Conservation (phyloP, 2,329 filamentous ascomycete genomes). For the Geosmithia putterillii region DNA sequence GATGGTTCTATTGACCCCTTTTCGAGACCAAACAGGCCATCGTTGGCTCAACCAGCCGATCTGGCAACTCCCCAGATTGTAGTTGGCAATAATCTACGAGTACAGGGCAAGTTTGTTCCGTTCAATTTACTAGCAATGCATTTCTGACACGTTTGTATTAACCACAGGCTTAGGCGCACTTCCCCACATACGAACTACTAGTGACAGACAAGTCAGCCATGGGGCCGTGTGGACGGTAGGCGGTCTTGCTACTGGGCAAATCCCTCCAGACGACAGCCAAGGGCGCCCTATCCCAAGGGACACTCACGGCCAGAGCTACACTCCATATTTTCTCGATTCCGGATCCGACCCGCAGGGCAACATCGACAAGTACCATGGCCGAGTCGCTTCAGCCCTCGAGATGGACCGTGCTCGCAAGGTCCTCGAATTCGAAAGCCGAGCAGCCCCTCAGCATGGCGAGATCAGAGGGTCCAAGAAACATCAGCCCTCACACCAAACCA, state of each 20-base stretch:
- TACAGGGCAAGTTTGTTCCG: conserved; percentile 5
- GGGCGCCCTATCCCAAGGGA: conserved; percentile 55
- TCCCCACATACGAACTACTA: conserved; percentile 1
- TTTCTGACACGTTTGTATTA: conserved; percentile 6
- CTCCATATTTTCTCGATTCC: conserved; percentile 32
- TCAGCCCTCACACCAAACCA: conserved; percentile 2
- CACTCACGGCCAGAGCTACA: conserved; percentile 57
- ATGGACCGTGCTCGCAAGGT: conserved; percentile 59
- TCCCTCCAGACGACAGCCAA: conserved; percentile 48
- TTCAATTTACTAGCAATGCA: neutral
- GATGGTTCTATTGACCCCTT: conserved; percentile 28
- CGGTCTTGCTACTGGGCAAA: conserved; percentile 44
- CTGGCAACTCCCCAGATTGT: neutral
- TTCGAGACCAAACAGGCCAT: conserved; percentile 8
- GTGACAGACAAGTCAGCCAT: conserved; percentile 42
- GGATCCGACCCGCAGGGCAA: conserved; percentile 42
- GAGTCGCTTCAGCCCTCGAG: conserved; percentile 70
- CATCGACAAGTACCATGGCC: conserved; percentile 55
- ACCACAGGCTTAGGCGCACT: conserved; percentile 13
- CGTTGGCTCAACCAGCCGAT: neutral
- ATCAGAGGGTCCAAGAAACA: conserved; percentile 1
- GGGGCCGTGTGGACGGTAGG: conserved; percentile 70
- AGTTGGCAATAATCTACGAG: neutral
- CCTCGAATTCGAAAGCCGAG: conserved; percentile 36
- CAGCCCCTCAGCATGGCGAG: neutral